Conservation (phyloP, 2,329 filamentous ascomycete species). For the Cladophialophora yegresii region DNA sequence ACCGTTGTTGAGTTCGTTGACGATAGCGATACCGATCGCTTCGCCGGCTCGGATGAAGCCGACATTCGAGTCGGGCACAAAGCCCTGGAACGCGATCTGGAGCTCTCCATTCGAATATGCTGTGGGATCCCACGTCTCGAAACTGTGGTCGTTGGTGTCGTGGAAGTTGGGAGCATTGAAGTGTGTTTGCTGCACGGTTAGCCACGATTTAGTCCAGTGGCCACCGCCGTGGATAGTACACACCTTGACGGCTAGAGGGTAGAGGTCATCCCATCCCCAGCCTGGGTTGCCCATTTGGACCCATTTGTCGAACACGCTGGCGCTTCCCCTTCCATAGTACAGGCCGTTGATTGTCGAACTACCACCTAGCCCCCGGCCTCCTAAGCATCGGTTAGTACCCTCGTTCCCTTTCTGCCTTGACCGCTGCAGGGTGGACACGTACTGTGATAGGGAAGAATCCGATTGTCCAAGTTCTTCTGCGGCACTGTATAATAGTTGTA, state of each 20-base stretch:
- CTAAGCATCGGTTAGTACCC: background rate
- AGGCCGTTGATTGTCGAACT: slow-evolving; percentile 30
- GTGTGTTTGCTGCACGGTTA: slow-evolving; percentile 30
- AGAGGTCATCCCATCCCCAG: slow-evolving; percentile 32
- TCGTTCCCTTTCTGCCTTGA: background rate
- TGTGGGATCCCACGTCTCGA: slow-evolving; percentile 37
- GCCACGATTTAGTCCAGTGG: background rate
- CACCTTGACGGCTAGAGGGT: slow-evolving; percentile 13
- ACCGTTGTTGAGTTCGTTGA: slow-evolving; percentile 41
- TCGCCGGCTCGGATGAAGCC: slow-evolving; percentile 40
- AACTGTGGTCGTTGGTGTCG: slow-evolving; percentile 37
- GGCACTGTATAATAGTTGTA: slow-evolving; percentile 38
- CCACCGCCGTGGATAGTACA: background rate
- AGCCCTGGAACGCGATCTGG: slow-evolving; percentile 36
- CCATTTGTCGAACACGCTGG: slow-evolving; percentile 30
- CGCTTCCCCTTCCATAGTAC: slow-evolving; percentile 29
- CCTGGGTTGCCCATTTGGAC: slow-evolving; percentile 28
- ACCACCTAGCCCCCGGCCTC: slow-evolving; percentile 29
- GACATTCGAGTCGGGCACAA: slow-evolving; percentile 38
- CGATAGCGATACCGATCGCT: slow-evolving; percentile 40
- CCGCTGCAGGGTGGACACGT: background rate
- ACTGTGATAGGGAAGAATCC: slow-evolving; percentile 28
- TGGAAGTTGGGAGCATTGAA: slow-evolving; percentile 39
- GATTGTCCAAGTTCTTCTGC: slow-evolving; percentile 21
- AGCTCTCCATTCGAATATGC: slow-evolving; percentile 35